Evolutionary conservation across 2,329 filamentous ascomycete species (phyloP), one percentile per base, ranked within the genome.

Genomic region (Penicillium verrucosum): DNA sequence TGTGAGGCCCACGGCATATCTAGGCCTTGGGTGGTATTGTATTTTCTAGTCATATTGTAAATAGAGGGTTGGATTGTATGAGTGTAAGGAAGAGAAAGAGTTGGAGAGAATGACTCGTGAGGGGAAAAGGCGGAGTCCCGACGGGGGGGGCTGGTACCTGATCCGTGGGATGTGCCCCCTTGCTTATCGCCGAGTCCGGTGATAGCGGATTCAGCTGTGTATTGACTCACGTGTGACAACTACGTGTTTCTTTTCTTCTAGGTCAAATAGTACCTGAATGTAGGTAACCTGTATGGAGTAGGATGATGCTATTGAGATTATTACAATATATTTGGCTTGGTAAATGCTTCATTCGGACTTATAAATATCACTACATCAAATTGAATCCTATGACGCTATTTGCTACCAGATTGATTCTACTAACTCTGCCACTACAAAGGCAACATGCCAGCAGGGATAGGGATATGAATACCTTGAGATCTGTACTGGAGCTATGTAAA

Each of bases 31-130:
- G n/a, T 21, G 30, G 65, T 54, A 29, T 65, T 44, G 45, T 59
- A 65, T 58, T 69, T 70, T 57, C 68, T 71, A 18, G 72, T 70
- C 72, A 75, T 75, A 34, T 37, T 65, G 44, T 50, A 47, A 32
- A 21, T 21, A 16, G 42, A 38, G 47, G 27, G 10, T 47, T 40
- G 21, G 10, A 30, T 30, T 53, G 27, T 47, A 10, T 38, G 29
- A 49, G 34, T 9, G 51, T 48, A 29, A 44, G 32, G 21, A 34
- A 23, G 36, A 54, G 30, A 32, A 43, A 45, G 51, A 56, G 49
- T 61, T 55, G 52, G 56, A 40, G 40, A 45, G 34, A 38, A 40
- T 46, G 40, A 52, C 27, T 60, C 56, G 60, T 62, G 61, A 62
- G 62, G 61, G 58, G 60, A 51, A 58, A 63, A 58, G 51, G 57